phyloP scores from a whole-genome alignment of 768 basidiomycete genomes.

The Clavulina sp. region DNA sequence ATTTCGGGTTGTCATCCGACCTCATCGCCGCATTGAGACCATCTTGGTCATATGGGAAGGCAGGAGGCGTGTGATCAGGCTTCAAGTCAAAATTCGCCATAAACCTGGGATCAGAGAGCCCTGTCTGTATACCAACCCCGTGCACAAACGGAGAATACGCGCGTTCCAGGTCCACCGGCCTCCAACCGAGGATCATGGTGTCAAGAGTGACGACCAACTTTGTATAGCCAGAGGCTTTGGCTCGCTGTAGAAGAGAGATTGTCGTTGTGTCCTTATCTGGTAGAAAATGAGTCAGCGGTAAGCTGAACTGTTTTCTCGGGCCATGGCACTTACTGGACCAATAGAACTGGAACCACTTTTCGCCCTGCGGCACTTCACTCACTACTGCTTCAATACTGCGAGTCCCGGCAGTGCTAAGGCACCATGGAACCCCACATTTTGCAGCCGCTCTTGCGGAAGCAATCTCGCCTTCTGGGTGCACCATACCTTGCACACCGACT shows the following conservation, averaged over 20 bases:
- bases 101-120: constrained; percentile 53
- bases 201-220: constrained; percentile 62
- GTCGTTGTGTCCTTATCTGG: constrained; percentile 27
- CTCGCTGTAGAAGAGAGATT: constrained; percentile 46
- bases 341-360: constrained; percentile 71
- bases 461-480: constrained; percentile 53
- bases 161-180: constrained; percentile 51
- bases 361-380: constrained; percentile 37
- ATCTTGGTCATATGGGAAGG: background rate
- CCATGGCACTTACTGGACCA: constrained; percentile 1
- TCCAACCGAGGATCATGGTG: constrained; percentile 55
- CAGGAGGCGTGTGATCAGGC: background rate
- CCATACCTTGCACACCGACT: constrained; percentile 62
- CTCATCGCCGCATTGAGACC: no score
- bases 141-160: constrained; percentile 34
- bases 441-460: constrained; percentile 49
- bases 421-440: constrained; percentile 45
- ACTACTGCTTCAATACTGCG: constrained; percentile 68
- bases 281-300: no score
- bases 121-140: constrained; percentile 4
- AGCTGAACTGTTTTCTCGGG: no score
- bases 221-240: constrained; percentile 45
- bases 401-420: constrained; percentile 58
- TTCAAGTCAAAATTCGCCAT: constrained; percentile 15
- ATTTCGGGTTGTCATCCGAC: no score